Conservation (phyloP, 2,329 filamentous ascomycete genomes). For the Cryphonectria naterciae region DNA sequence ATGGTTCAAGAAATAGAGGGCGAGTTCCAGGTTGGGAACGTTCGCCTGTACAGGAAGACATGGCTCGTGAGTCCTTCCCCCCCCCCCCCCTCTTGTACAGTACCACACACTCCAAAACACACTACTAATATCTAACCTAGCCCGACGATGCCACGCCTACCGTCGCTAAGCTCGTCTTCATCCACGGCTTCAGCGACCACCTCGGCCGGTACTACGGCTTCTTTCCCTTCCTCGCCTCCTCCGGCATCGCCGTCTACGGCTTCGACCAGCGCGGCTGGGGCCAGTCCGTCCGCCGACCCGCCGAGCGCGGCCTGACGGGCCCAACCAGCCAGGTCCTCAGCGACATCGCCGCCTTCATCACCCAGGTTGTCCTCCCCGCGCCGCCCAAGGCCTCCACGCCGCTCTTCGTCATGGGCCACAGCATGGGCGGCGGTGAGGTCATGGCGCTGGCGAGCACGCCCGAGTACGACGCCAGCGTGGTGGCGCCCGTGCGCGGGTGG, state of each 20-base stretch:
- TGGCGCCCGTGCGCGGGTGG: constrained; percentile 70
- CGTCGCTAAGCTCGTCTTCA: constrained; percentile 75
- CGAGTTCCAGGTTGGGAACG: constrained; percentile 50
- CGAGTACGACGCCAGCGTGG: constrained; percentile 54
- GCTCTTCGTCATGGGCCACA: constrained; percentile 86
- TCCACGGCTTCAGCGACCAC: constrained; percentile 92
- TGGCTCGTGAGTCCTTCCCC: constrained; percentile 56
- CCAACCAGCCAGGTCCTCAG: constrained; percentile 72
- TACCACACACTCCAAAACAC: neutral
- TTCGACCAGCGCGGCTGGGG: constrained; percentile 94
- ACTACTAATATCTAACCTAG: constrained; percentile 42
- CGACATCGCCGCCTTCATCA: constrained; percentile 79
- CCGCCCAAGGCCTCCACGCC: constrained; percentile 51
- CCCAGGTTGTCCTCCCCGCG: constrained; percentile 54
- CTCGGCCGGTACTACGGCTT: constrained; percentile 76
- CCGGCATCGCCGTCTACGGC: constrained; percentile 74
- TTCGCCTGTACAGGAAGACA: constrained; percentile 59
- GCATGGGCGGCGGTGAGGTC: constrained; percentile 84
- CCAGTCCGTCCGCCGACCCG: constrained; percentile 63
- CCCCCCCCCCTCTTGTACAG: neutral
- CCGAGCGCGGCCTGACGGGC: constrained; percentile 73
- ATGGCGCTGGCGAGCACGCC: constrained; percentile 62
- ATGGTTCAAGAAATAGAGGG: constrained; percentile 54
- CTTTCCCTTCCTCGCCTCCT: constrained; percentile 69
- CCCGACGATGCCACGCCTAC: constrained; percentile 51